These are phyloP conservation scores for Naganishia sp. DNA, from an alignment of 1,284 basidiomycete species.

Conservation along the genomic window DNA sequence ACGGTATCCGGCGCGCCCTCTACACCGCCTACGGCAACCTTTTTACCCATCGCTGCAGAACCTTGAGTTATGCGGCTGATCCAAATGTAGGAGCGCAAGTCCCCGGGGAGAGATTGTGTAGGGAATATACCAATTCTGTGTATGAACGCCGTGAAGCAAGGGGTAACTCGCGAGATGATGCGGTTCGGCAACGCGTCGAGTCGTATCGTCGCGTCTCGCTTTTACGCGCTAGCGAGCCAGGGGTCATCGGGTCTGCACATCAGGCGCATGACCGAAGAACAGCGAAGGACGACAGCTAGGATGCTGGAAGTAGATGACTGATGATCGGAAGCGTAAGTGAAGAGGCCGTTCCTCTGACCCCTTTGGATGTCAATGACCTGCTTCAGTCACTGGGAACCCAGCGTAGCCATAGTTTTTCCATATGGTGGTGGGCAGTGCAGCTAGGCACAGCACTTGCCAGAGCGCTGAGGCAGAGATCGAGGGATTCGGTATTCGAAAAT, in stretches of 20 bases:
- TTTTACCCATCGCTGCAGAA: constrained; percentile 36
- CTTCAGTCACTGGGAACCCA: no score
- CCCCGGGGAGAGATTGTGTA: no score
- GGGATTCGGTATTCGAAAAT: background rate
- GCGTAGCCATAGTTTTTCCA: no score
- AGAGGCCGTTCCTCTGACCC: no score
- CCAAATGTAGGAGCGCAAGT: no score
- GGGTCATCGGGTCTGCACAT: background rate
- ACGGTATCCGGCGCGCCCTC: constrained; percentile 45
- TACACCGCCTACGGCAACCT: constrained; percentile 38
- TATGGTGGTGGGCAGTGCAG: no score
- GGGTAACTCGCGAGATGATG: background rate
- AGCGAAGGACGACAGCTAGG: no score
- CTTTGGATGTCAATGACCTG: no score
- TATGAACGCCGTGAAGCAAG: background rate
- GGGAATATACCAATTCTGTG: background rate
- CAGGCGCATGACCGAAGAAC: background rate
- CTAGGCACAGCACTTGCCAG: no score
- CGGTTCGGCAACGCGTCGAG: background rate
- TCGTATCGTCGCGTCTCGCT: background rate
- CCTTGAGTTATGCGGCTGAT: background rate
- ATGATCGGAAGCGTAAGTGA: no score
- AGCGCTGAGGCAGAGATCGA: background rate
- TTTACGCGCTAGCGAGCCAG: background rate
- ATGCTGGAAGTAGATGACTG: no score